These are phyloP conservation scores for Vachellia collinsii DNA, from an alignment of 306 rosid species.

Conservation along the genomic window DNA sequence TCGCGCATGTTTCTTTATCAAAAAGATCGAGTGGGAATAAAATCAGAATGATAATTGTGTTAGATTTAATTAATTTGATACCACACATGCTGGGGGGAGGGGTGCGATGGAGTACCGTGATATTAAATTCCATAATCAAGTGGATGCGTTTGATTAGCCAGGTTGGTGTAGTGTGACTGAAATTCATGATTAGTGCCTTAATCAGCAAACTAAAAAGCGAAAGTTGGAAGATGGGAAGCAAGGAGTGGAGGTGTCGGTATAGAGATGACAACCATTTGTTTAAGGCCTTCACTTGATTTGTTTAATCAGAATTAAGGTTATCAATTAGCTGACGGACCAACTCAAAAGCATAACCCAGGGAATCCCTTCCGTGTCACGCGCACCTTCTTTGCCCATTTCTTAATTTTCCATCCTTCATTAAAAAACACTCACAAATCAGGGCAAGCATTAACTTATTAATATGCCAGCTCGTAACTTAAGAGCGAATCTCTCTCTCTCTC, in stretches of 20 bases:
- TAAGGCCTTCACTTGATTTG: constrained; percentile 36
- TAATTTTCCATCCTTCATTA: constrained; percentile 32
- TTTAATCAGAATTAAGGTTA: constrained; percentile 35
- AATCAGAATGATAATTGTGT: neutral
- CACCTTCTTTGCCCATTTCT: constrained; percentile 51
- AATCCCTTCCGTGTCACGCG: constrained; percentile 66
- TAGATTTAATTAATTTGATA: constrained; percentile 35
- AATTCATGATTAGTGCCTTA: constrained; percentile 45
- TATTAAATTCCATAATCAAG: constrained; percentile 36
- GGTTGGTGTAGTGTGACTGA: constrained; percentile 32
- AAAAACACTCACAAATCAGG: constrained; percentile 25
- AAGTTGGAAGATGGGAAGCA: constrained; percentile 91
- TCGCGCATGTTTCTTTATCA: constrained; percentile 22
- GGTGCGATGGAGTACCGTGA: neutral
- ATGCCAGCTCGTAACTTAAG: constrained; percentile 33
- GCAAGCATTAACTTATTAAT: constrained; percentile 16
- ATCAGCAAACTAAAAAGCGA: constrained; percentile 36
- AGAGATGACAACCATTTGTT: constrained; percentile 76
- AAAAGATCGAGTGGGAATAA: neutral
- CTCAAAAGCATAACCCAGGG: constrained; percentile 68
- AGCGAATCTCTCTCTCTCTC: constrained; percentile 44
- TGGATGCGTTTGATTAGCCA: constrained; percentile 44
- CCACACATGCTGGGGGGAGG: constrained; percentile 29
- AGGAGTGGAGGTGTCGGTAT: constrained; percentile 71
- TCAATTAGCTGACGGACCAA: constrained; percentile 44